phyloP scores from a whole-genome alignment of 2,329 filamentous ascomycete species.

The Arthrobotrys musiformis region DNA sequence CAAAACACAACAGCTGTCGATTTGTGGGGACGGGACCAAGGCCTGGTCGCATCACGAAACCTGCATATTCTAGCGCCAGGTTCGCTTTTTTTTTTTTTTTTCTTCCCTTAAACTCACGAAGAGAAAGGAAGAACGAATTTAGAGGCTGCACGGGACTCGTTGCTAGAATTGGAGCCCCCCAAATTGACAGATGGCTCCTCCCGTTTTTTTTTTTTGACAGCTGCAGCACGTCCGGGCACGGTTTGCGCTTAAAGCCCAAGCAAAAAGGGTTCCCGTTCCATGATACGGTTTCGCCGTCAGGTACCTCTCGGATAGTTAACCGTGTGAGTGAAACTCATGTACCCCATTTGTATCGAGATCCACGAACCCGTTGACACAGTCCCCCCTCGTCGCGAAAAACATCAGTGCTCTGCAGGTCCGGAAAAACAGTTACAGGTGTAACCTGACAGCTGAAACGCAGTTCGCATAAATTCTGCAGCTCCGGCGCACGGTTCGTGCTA shows the following conservation, averaged over 20 bases:
- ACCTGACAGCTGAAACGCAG: constrained; percentile 50
- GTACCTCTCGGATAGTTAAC: neutral
- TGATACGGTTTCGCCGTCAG: neutral
- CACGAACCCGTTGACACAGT: constrained; percentile 1
- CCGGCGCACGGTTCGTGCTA: constrained; percentile 50
- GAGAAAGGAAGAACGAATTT: neutral
- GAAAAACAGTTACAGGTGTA: constrained; percentile 25
- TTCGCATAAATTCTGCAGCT: constrained; percentile 55
- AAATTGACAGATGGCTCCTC: neutral
- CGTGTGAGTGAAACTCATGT: neutral
- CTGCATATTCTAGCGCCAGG: too few species aligned
- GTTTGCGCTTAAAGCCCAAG: neutral
- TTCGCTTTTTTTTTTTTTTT: too few species aligned
- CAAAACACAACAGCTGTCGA: constrained; percentile 13
- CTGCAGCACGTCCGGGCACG: neutral
- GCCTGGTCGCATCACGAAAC: neutral
- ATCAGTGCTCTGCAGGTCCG: constrained; percentile 11
- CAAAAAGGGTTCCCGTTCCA: neutral
- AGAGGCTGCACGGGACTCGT: too few species aligned
- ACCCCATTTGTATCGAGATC: neutral
- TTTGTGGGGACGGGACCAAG: neutral
- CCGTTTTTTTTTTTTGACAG: neutral
- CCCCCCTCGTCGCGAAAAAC: neutral
- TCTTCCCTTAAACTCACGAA: neutral
- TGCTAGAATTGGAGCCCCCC: too few species aligned